Base-by-base conservation (phyloP, 208 protist species). In the Tritrichomonas foetus region DNA sequence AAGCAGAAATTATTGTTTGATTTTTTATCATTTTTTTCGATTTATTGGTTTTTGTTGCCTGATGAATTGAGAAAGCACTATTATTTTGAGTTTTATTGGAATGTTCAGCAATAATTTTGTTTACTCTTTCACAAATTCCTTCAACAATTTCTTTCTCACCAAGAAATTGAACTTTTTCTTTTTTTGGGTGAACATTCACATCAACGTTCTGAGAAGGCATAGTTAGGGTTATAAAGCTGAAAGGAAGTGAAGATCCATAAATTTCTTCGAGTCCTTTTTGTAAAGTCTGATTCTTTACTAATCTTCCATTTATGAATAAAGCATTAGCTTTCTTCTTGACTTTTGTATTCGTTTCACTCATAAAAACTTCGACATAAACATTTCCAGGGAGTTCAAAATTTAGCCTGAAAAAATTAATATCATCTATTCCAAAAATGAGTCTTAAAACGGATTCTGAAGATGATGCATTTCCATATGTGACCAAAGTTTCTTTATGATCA, bases 171-270 rank as follows among this genome's bases (percentile, higher is more conserved):
- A 93, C 89, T 47, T 64, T 36, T 49, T 93, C 55, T 66, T 93
- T 93, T 30, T 36, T 47, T 50, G 89, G 89, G 33, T 93, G 89
- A 93, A 93, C 33, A 93, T 93, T 93, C 3, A 93, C 89, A n/a
- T 93, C 89, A 8, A 93, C 41, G 11, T 20, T 22, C 1, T 93
- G 9, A 22, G 20, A 3, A 50, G 89, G 89, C 13, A 93, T 49
- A 16, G 30, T 41, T 25, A 93, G 25, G 5, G 44, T 47, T 5
- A 93, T 49, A 33, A 93, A 93, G 55, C 30, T 47, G 27, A 93
- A 93, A 22, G 5, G 53, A 16, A 61, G 53, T n/a, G n/a, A 9
- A 20, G 33, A 44, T 3, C 41, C 50, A 47, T 89, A 89, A 39
- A n/a, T 47, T 39, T 20, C 27, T n/a, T 89, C 78, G 1, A 89